Percentiles rank a stretch among this genome's conserved stretches.
Conservation (phyloP, 2,329 filamentous ascomycete species). For the Talaromyces piceae region DNA sequence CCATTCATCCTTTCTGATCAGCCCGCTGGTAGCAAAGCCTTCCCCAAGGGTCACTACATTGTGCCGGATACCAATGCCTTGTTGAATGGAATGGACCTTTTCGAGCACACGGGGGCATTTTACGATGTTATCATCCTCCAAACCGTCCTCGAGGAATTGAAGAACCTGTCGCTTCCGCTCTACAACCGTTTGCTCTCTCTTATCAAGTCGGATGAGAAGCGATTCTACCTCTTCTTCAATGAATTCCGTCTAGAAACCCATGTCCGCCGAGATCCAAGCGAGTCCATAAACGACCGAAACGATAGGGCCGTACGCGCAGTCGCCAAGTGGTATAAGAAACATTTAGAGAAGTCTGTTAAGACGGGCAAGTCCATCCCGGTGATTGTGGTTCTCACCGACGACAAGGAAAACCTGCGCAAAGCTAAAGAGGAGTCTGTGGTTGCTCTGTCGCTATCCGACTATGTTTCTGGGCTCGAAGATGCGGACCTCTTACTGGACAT, state of each 20-base stretch:
- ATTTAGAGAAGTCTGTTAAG: slow-evolving; percentile 59
- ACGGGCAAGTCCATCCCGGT: slow-evolving; percentile 56
- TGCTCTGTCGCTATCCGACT: slow-evolving; percentile 62
- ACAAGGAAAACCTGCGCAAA: slow-evolving; percentile 78
- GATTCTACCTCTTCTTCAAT: slow-evolving; percentile 98
- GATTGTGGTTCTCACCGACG: slow-evolving; percentile 90
- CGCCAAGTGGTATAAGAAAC: slow-evolving; percentile 82
- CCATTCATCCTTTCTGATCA: slow-evolving; percentile 85
- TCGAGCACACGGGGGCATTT: slow-evolving; percentile 85
- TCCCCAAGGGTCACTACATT: slow-evolving; percentile 84
- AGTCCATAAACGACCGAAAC: slow-evolving; percentile 94
- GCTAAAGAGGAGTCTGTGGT: slow-evolving; percentile 65
- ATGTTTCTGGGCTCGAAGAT: slow-evolving; percentile 77
- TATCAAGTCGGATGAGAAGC: slow-evolving; percentile 92
- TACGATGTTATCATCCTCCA: slow-evolving; percentile 96
- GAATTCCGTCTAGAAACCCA: slow-evolving; percentile 93
- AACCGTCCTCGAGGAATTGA: slow-evolving; percentile 91
- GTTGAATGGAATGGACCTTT: slow-evolving; percentile 91
- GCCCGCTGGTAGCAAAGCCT: slow-evolving; percentile 74
- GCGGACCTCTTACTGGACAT: slow-evolving; percentile 83
- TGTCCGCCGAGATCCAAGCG: slow-evolving; percentile 63
- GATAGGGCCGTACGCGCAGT: slow-evolving; percentile 83
- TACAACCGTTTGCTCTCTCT: slow-evolving; percentile 89
- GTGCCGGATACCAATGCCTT: slow-evolving; percentile 95
- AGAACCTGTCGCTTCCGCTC: slow-evolving; percentile 84